Evolutionary conservation across 2,329 filamentous ascomycete genomes (phyloP), one percentile per base, ranked within the genome.

Genomic region (Verruconis gallopava): DNA sequence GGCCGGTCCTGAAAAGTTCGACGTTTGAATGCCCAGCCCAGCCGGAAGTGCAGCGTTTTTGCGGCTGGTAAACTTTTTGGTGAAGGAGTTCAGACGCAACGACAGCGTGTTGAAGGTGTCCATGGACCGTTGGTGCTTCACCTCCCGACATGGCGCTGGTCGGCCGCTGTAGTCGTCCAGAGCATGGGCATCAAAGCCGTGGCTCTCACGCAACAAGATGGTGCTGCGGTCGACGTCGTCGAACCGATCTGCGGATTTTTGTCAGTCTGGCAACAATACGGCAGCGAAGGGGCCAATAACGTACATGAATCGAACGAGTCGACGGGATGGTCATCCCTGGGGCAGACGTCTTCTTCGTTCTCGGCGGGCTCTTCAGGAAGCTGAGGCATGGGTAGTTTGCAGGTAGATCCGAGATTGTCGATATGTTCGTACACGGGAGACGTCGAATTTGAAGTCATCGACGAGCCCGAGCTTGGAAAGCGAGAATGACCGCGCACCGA

Each of bases 361-460:
- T 88, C 81, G 33, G 77, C 63, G 2, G 81, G 78, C 53, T 93
- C 86, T 59, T 95, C 88, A 53, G 86, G 75, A 15, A 95, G 81
- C 53, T 91, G 32, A 9, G 41, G 41, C 41, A 43, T 45, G 13
- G 85, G 81, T 47, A 95, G 68, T 61, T 84, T 84, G 52, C 70
- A 68, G 0, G 73, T 65, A 66, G 68, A 39, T 64, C 71, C 45
- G 70, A 79, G 46, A 69, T 79, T 43, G 69, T 79, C 47, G 60
- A 54, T 62, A 62, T 50, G 50, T 5, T 77, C 76, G 50, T 63
- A 63, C 3, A 59, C 55, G 15, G 70, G 64, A 13, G 73, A 66
- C 45, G 56, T 44, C 9, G 44, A 17, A 9, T 21, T 75, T 28
- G 62, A 47, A 43, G 82, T 79, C 44, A 85, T 67, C 4, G 86